Conservation (phyloP, 306 rosid genomes). For the Phaseolus lunatus region DNA sequence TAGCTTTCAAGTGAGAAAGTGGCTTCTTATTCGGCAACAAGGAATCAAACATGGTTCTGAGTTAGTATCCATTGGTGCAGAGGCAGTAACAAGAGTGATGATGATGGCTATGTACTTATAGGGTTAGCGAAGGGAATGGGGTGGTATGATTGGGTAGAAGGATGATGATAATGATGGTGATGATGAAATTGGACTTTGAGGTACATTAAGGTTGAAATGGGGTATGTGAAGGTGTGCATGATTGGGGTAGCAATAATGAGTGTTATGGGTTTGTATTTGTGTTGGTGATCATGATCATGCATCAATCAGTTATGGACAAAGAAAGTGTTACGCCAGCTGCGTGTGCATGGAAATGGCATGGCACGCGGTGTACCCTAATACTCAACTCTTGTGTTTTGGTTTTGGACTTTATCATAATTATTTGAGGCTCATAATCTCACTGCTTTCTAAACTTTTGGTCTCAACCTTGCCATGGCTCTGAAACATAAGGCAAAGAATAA, state of each 20-base stretch:
- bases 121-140: conserved; percentile 3
- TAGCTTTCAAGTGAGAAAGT: conserved; percentile 27
- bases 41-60: conserved; percentile 37
- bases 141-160: conserved; percentile 41
- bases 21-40: conserved; percentile 44
- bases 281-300: background rate
- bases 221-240: conserved; percentile 48
- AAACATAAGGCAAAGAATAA: conserved; percentile 49
- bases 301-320: conserved; percentile 37
- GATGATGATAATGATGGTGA: conserved; percentile 36
- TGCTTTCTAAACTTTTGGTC: conserved; percentile 33
- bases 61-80: conserved; percentile 32
- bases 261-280: conserved; percentile 21
- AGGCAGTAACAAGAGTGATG: conserved; percentile 32
- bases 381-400: background rate
- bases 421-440: conserved; percentile 6
- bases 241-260: conserved; percentile 50
- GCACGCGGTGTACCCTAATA: conserved; percentile 50
- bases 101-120: conserved; percentile 39
- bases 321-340: conserved; percentile 23
- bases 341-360: conserved; percentile 52
- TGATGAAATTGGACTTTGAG: conserved; percentile 51
- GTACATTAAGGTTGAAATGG: conserved; percentile 57
- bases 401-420: conserved; percentile 47
- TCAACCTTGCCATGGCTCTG: conserved; percentile 32